Conservation (phyloP, 164 flowering plant genomes). For the Dillenia turbinata region DNA sequence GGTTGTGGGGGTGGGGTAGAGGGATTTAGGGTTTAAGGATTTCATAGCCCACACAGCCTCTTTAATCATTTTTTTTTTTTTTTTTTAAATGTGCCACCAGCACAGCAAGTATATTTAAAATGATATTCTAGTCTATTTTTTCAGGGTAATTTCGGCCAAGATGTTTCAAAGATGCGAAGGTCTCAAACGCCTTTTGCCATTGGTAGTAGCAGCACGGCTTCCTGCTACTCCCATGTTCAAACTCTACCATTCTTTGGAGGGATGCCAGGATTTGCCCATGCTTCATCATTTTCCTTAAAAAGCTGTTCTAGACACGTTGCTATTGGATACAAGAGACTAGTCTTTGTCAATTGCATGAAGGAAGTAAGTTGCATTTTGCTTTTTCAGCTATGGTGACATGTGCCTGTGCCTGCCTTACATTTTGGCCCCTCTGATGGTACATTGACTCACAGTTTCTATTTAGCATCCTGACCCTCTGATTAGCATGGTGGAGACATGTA, state of each 20-base stretch:
- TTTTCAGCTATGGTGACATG: too few relatives aligned
- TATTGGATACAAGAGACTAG: constrained; percentile 24
- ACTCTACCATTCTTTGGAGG: constrained; percentile 7
- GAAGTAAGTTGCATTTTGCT: constrained; percentile 20
- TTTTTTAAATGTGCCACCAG: too few relatives aligned
- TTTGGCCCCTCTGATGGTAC: too few relatives aligned
- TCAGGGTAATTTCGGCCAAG: constrained; percentile 20
- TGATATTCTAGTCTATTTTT: neutral
- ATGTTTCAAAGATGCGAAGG: constrained; percentile 7
- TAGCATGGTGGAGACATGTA: too few relatives aligned
- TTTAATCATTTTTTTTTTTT: neutral
- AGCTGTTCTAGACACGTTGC: constrained; percentile 16
- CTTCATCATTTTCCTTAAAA: constrained; percentile 14
- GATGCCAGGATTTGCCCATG: constrained; percentile 18
- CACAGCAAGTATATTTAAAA: neutral
- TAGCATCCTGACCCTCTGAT: too few relatives aligned
- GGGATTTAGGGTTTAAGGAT: too few relatives aligned
- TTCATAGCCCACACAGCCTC: neutral
- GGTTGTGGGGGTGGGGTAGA: too few relatives aligned
- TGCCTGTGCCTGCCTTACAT: too few relatives aligned
- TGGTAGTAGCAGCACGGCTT: neutral
- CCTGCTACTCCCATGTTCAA: constrained; percentile 5
- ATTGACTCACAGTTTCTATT: too few relatives aligned
- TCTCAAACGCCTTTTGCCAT: constrained; percentile 5
- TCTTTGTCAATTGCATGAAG: constrained; percentile 30